Percentiles rank a stretch among this genome's conserved stretches.
These are phyloP conservation scores for Barnettozyma californica DNA, from an alignment of 805 yeast species.

Conservation along the genomic window DNA sequence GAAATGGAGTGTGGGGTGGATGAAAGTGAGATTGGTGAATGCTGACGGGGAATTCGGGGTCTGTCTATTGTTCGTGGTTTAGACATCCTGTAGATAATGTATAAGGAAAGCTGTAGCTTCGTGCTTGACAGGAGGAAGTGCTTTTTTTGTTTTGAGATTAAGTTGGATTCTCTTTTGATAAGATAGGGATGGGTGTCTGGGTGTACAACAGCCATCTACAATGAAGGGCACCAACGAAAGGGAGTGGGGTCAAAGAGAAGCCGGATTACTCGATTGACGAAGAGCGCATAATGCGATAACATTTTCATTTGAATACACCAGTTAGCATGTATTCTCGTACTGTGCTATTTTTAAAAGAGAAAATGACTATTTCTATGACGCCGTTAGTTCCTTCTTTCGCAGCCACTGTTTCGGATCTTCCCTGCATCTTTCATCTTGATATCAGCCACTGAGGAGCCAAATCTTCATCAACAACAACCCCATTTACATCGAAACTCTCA, in stretches of 20 bases:
- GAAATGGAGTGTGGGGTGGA: not conserved
- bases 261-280: no score
- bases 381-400: not conserved
- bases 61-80: not conserved
- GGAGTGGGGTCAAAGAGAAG: no score
- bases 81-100: not conserved
- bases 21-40: not conserved
- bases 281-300: no score
- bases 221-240: not conserved
- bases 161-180: not conserved
- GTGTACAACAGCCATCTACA: not conserved
- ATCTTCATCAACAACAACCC: constrained; percentile 36
- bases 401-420: not conserved
- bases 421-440: constrained; percentile 7
- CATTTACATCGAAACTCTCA: constrained; percentile 56
- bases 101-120: not conserved
- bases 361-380: not conserved
- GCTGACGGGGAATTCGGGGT: not conserved
- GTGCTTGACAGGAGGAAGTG: not conserved
- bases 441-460: constrained; percentile 44
- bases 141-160: not conserved
- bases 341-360: not conserved
- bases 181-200: not conserved
- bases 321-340: no score
- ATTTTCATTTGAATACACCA: no score